phyloP scores from a whole-genome alignment of 805 yeast genomes.

The Grigorovia humatica region DNA sequence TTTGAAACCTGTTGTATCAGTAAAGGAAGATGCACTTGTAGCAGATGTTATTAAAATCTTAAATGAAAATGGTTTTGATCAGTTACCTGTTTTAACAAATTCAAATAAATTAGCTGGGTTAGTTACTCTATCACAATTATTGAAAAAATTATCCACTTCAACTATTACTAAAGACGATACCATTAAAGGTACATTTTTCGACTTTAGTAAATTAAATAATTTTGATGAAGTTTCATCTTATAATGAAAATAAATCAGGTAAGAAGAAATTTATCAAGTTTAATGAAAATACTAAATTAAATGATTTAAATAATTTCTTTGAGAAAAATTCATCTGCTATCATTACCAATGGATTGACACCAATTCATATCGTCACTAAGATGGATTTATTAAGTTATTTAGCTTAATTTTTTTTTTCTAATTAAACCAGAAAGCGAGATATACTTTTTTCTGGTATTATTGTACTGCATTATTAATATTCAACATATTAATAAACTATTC shows the following conservation, averaged over 20 bases:
- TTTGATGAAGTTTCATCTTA: conserved; percentile 48
- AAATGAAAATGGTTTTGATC: conserved; percentile 73
- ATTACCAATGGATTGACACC: conserved; percentile 72
- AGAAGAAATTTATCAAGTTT: conserved; percentile 57
- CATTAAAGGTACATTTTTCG: conserved; percentile 43
- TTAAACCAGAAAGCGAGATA: background rate
- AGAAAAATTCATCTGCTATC: conserved; percentile 74
- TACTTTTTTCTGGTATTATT: background rate
- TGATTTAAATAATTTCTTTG: conserved; percentile 69
- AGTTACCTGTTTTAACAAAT: conserved; percentile 58
- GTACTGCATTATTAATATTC: background rate
- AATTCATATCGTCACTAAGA: conserved; percentile 78
- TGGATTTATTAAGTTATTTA: conserved; percentile 56
- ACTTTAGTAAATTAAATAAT: conserved; percentile 63
- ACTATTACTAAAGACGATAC: conserved; percentile 46
- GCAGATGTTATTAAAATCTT: conserved; percentile 57
- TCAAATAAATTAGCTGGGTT: conserved; percentile 61
- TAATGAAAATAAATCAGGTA: conserved; percentile 50
- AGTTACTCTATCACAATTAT: conserved; percentile 62
- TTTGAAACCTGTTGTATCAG: conserved; percentile 73
- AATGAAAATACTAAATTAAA: conserved; percentile 54
- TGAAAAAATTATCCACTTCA: conserved; percentile 56
- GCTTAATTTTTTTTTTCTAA: conserved; percentile 10
- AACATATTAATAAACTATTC: background rate
- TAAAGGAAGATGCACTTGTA: conserved; percentile 47